Conservation (phyloP, 1,139 yeast species). For the Hansenula lynferdii region DNA sequence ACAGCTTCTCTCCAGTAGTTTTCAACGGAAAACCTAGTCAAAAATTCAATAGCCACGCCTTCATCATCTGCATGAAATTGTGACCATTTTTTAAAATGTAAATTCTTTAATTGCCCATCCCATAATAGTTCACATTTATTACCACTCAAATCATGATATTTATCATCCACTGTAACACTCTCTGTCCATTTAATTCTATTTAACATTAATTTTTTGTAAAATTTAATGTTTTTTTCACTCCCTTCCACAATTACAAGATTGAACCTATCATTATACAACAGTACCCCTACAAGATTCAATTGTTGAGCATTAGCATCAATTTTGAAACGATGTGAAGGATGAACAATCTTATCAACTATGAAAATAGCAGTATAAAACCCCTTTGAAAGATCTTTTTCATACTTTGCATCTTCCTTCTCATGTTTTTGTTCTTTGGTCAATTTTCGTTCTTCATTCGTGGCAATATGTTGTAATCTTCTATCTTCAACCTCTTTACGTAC, state of each 20-base stretch:
- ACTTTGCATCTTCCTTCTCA: conserved; percentile 39
- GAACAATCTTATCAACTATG: conserved; percentile 45
- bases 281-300: conserved; percentile 55
- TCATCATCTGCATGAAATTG: conserved; percentile 28
- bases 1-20: conserved; percentile 64
- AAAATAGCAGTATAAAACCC: conserved; percentile 63
- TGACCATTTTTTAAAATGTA: conserved; percentile 59
- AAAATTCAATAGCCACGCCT: conserved; percentile 47
- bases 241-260: conserved; percentile 73
- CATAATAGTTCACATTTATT: conserved; percentile 60
- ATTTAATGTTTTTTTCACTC: conserved; percentile 51
- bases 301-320: conserved; percentile 79
- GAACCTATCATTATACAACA: conserved; percentile 36
- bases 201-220: conserved; percentile 57
- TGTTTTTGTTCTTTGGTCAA: conserved; percentile 54
- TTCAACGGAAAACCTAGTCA: conserved; percentile 46
- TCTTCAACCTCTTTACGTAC: conserved; percentile 68
- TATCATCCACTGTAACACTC: conserved; percentile 23
- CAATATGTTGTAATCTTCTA: conserved; percentile 56
- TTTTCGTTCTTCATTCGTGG: conserved; percentile 57
- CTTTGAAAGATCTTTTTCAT: conserved; percentile 42
- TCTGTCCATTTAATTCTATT: conserved; percentile 70
- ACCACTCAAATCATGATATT: conserved; percentile 32
- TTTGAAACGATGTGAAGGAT: conserved; percentile 68
- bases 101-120: conserved; percentile 64